phyloP scores from a whole-genome alignment of 1,284 basidiomycete genomes.

The Vanrija humicola region DNA sequence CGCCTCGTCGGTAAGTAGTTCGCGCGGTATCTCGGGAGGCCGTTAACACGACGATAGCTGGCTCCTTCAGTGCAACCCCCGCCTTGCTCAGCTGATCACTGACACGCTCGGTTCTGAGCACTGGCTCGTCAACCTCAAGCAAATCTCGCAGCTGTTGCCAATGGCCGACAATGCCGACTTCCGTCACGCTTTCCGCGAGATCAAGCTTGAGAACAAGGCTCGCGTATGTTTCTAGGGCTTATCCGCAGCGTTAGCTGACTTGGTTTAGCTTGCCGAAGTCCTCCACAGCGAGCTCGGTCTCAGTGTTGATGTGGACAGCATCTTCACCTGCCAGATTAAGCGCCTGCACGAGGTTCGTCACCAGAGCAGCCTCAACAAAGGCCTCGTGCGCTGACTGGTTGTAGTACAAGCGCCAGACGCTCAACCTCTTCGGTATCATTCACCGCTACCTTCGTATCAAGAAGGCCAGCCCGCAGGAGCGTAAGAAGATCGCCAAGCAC shows the following conservation, averaged over 20 bases:
- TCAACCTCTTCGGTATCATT: slow-evolving; percentile 63
- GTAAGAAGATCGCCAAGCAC: slow-evolving; percentile 61
- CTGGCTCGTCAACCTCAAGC: slow-evolving; percentile 62
- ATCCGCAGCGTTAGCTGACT: slow-evolving; percentile 2
- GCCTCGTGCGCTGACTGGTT: slow-evolving; percentile 45
- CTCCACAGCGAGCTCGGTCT: slow-evolving; percentile 68
- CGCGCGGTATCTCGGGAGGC: not conserved
- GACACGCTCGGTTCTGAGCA: slow-evolving; percentile 71
- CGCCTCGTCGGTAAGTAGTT: slow-evolving; percentile 26
- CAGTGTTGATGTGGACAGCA: slow-evolving; percentile 63
- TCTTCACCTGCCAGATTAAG: slow-evolving; percentile 93
- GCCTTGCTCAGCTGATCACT: slow-evolving; percentile 75
- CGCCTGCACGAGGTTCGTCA: slow-evolving; percentile 51
- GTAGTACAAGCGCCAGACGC: slow-evolving; percentile 69
- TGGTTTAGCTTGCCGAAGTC: slow-evolving; percentile 58
- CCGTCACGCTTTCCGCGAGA: slow-evolving; percentile 69
- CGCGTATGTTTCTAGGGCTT: slow-evolving; percentile 44
- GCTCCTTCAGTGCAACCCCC: slow-evolving; percentile 90
- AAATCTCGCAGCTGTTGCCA: slow-evolving; percentile 47
- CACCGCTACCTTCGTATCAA: slow-evolving; percentile 81
- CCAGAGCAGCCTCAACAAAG: not conserved
- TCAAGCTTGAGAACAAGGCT: slow-evolving; percentile 84
- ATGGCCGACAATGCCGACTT: slow-evolving; percentile 68
- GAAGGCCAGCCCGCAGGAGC: slow-evolving; percentile 66
- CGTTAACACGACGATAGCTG: slow-evolving; percentile 54